Conservation (phyloP, 1,284 basidiomycete species). For the Papiliotrema flavescens region DNA sequence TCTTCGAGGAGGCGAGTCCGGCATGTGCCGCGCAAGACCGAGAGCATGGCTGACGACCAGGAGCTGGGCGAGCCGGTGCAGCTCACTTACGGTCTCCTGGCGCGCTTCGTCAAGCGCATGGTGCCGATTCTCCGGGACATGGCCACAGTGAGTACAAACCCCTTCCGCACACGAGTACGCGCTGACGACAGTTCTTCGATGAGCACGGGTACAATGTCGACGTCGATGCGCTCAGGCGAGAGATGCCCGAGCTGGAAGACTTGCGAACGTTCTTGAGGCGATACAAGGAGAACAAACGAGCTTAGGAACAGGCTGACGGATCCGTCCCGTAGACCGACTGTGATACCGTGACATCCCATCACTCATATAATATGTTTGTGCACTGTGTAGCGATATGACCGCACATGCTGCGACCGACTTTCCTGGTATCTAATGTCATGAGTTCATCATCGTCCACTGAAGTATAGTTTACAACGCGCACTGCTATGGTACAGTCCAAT, state of each 20-base stretch:
- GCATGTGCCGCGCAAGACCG: background rate
- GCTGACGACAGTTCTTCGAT: conserved; percentile 17
- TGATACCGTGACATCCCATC: background rate
- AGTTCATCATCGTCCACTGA: no score
- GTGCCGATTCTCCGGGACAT: background rate
- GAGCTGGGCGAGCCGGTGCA: conserved; percentile 8
- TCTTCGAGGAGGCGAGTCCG: conserved; percentile 10
- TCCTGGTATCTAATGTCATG: no score
- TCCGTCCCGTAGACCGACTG: no score
- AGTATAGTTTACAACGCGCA: no score
- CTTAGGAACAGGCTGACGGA: no score
- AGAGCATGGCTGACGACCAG: background rate
- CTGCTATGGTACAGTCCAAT: no score
- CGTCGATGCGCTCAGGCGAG: conserved; percentile 1
- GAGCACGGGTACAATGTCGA: conserved; percentile 9
- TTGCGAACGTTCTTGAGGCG: conserved; percentile 17
- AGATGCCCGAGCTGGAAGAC: conserved; percentile 22
- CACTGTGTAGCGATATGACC: no score
- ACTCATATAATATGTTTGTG: background rate
- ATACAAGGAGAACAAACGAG: conserved; percentile 9
- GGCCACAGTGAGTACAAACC: background rate
- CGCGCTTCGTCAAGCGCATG: background rate
- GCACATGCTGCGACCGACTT: no score
- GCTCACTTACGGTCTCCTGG: conserved; percentile 7
- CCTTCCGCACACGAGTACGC: background rate